A percentile compares a stretch with the other conserved stretches of the same genome.
These are phyloP conservation scores for Calonectria fujianensis DNA, from an alignment of 2,329 filamentous ascomycete genomes.

Conservation along the genomic window DNA sequence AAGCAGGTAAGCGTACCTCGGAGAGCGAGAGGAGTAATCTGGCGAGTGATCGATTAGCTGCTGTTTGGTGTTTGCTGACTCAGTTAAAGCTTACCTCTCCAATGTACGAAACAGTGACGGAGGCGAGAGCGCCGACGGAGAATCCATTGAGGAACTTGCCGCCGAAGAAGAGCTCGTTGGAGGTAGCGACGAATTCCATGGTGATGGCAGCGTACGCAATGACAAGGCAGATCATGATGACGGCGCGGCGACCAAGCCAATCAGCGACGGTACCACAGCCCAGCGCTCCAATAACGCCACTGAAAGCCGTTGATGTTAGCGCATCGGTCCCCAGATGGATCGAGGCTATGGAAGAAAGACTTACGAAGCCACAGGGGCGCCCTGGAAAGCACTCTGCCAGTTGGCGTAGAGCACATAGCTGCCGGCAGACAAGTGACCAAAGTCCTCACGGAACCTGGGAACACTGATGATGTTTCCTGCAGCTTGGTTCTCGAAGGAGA, in stretches of 20 bases:
- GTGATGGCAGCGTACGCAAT: conserved; percentile 62
- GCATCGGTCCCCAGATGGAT: neutral
- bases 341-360: conserved; percentile 9
- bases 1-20: conserved; percentile 56
- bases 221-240: conserved; percentile 59
- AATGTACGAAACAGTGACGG: conserved; percentile 56
- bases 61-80: neutral
- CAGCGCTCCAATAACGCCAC: conserved; percentile 56
- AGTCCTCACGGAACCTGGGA: conserved; percentile 67
- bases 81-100: conserved; percentile 53
- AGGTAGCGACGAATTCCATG: conserved; percentile 64
- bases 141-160: conserved; percentile 66
- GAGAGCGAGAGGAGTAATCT: conserved; percentile 55
- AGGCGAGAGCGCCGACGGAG: conserved; percentile 55
- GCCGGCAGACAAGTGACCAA: conserved; percentile 60
- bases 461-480: conserved; percentile 64
- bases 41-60: neutral
- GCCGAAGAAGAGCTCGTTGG: conserved; percentile 63
- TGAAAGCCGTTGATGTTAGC: conserved; percentile 27
- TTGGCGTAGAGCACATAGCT: conserved; percentile 63
- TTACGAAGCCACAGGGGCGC: conserved; percentile 63
- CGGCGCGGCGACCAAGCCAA: conserved; percentile 58
- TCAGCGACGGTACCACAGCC: conserved; percentile 60
- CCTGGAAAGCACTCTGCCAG: conserved; percentile 67
- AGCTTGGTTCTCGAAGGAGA: conserved; percentile 65